Base-by-base conservation (phyloP, 768 basidiomycete genomes). In the Steccherinum ochraceum region DNA sequence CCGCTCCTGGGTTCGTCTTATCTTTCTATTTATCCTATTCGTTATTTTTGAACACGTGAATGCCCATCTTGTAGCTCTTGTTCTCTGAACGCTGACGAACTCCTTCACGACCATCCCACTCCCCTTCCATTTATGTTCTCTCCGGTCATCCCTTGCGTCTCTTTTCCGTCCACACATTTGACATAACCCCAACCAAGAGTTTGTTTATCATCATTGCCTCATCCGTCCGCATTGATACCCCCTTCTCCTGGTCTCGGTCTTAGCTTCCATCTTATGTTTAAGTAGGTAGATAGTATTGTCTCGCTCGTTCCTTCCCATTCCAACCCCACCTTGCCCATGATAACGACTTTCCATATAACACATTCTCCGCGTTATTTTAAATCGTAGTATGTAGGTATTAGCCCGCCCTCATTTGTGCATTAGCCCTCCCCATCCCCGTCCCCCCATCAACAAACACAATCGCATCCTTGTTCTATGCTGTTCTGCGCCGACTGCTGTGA, bases 251-350 rank as follows among this genome's bases (percentile, higher is more conserved):
- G 30, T 35, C 30, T 35, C 30, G 7, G 30, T 7, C 30, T 7
- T 35, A 40, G 24, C 35, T 40, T 18, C 16, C 30, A 25, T 18
- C 19, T 21, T 12, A 30, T 50, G 26, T 12, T 30, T 20, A 12
- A 40, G 43, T 5, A 24, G 26, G 49, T 39, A 30, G 13, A 40
- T 47, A 19, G 19, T 16, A 49, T 45, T n/a, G 23, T 52, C 50
- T 16, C 23, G 30, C 16, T 35, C 30, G n/a, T n/a, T n/a, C n/a
- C n/a, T n/a, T n/a, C n/a, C n/a, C n/a, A n/a, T n/a, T n/a, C n/a
- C n/a, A n/a, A n/a, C n/a, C n/a, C n/a, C n/a, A n/a, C n/a, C n/a
- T n/a, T n/a, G n/a, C n/a, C n/a, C n/a, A n/a, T n/a, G n/a, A n/a
- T n/a, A n/a, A n/a, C n/a, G n/a, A n/a, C n/a, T n/a, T n/a, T n/a